phyloP scores from a whole-genome alignment of 2,329 filamentous ascomycete genomes.

The Claviceps cyperi region DNA sequence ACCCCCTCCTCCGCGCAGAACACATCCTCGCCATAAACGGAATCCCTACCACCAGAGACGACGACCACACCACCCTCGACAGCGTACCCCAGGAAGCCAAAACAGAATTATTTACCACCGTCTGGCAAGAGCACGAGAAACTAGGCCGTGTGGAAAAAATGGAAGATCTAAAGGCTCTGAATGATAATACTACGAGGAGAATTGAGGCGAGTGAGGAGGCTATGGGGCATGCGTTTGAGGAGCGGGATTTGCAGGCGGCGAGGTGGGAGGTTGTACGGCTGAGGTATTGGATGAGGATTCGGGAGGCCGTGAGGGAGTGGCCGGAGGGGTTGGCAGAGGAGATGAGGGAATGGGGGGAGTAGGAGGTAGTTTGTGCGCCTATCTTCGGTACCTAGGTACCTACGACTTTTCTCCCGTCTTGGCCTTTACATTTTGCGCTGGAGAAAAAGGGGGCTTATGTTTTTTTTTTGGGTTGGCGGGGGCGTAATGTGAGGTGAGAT shows the following conservation, averaged over 20 bases:
- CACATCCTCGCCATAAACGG: slow-evolving; percentile 63
- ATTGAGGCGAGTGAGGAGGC: slow-evolving; percentile 47
- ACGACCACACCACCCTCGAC: not conserved
- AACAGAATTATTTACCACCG: slow-evolving; percentile 60
- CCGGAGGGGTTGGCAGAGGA: no score
- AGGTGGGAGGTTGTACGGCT: slow-evolving; percentile 60
- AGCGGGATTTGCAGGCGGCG: slow-evolving; percentile 51
- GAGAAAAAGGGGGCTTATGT: no score
- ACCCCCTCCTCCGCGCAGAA: slow-evolving; percentile 72
- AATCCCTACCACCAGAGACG: not conserved
- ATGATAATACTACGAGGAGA: slow-evolving; percentile 50
- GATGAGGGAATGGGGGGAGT: no score
- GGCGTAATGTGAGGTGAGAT: no score
- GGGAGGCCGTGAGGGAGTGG: slow-evolving; percentile 69
- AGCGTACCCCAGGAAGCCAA: slow-evolving; percentile 65
- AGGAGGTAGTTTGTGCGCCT: no score
- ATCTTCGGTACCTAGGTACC: no score
- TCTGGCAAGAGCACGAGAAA: slow-evolving; percentile 64
- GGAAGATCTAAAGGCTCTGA: slow-evolving; percentile 44
- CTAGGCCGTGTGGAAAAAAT: slow-evolving; percentile 28
- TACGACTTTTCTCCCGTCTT: no score
- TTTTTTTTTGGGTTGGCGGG: no score
- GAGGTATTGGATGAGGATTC: slow-evolving; percentile 83
- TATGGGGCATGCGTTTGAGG: slow-evolving; percentile 50
- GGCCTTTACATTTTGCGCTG: no score